These are phyloP conservation scores for Kwoniella dendrophila DNA, from an alignment of 768 basidiomycete species.

Conservation along the genomic window DNA sequence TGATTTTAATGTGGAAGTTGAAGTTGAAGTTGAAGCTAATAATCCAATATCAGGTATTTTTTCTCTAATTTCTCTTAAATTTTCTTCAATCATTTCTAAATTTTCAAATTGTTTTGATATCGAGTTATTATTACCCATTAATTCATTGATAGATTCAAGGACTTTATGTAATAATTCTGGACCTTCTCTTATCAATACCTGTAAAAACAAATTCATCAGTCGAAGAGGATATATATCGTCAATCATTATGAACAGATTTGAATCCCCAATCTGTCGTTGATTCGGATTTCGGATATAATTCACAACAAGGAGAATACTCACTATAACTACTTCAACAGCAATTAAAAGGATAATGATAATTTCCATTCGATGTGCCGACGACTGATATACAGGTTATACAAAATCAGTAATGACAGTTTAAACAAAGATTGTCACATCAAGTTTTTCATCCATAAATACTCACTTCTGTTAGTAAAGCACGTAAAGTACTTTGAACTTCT, in stretches of 20 bases:
- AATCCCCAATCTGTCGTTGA: neutral
- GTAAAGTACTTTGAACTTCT: conserved; percentile 80
- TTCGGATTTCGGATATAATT: neutral
- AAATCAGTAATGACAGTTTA: neutral
- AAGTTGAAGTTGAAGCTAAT: conserved; percentile 1
- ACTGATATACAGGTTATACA: conserved; percentile 59
- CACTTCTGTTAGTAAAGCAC: conserved; percentile 86
- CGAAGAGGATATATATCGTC: neutral
- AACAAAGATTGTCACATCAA: neutral
- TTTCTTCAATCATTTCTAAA: conserved; percentile 1
- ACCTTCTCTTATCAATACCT: conserved; percentile 55
- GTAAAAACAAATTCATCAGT: neutral
- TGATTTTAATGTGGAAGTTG: neutral
- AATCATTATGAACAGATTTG: neutral
- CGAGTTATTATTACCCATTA: neutral
- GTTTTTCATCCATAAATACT: conserved; percentile 1
- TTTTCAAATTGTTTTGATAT: neutral
- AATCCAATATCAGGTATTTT: neutral
- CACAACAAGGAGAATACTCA: conserved; percentile 54
- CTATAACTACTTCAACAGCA: conserved; percentile 91
- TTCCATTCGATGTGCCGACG: conserved; percentile 89
- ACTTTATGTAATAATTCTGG: conserved; percentile 50
- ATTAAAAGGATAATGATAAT: conserved; percentile 92
- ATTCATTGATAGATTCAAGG: neutral
- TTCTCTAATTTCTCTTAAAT: conserved; percentile 4